phyloP scores from a whole-genome alignment of 305 asterid species.

The Fraxinus sp. region DNA sequence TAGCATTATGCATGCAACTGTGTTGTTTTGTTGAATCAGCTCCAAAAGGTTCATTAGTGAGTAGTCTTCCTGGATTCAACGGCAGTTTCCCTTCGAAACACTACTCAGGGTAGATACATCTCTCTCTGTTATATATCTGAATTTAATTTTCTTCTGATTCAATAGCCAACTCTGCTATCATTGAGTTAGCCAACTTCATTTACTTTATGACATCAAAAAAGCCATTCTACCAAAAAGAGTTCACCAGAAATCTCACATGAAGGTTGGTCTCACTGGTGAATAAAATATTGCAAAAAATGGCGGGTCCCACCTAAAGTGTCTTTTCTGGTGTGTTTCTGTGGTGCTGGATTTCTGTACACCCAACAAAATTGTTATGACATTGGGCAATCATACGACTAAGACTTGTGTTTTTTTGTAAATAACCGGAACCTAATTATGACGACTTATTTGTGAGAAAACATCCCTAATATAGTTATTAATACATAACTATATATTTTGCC shows the following conservation, averaged over 20 bases:
- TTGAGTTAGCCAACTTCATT: background rate
- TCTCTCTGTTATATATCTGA: background rate
- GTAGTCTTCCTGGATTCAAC: slow-evolving; percentile 50
- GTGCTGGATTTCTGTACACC: too few relatives aligned
- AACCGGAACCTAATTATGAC: too few relatives aligned
- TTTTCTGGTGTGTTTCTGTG: too few relatives aligned
- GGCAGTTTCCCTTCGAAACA: slow-evolving; percentile 64
- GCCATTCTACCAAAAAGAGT: too few relatives aligned
- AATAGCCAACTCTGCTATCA: background rate
- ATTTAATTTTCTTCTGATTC: background rate
- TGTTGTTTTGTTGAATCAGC: slow-evolving; percentile 38
- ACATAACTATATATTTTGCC: background rate
- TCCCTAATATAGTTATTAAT: background rate
- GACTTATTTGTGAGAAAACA: background rate
- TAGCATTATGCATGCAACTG: slow-evolving; percentile 30
- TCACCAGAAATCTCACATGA: too few relatives aligned
- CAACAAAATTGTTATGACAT: too few relatives aligned
- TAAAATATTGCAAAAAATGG: too few relatives aligned
- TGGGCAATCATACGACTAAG: background rate
- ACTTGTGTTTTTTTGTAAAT: too few relatives aligned
- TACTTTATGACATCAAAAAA: too few relatives aligned
- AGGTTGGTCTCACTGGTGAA: too few relatives aligned
- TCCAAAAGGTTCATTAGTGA: slow-evolving; percentile 37
- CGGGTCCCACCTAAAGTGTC: too few relatives aligned
- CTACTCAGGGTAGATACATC: slow-evolving; percentile 39